phyloP scores from a whole-genome alignment of 2,329 filamentous ascomycete species.

The Emmonsiellopsis sp. region DNA sequence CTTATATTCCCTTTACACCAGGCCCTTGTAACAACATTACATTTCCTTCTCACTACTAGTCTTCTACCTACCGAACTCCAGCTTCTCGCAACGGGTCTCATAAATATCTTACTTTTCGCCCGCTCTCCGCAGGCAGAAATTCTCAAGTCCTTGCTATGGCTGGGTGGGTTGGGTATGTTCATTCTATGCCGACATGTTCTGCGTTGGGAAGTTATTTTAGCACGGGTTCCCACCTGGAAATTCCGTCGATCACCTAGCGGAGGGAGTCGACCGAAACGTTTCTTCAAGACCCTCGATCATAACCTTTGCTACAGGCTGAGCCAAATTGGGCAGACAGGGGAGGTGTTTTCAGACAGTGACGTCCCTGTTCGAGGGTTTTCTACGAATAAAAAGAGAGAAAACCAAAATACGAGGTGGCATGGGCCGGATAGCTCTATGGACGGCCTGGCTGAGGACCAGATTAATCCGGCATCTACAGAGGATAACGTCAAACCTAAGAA shows the following conservation, averaged over 20 bases:
- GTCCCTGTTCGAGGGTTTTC: conserved; percentile 15
- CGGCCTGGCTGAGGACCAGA: too few relatives aligned
- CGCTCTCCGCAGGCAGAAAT: conserved; percentile 75
- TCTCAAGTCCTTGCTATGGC: conserved; percentile 76
- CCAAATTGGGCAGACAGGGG: conserved; percentile 19
- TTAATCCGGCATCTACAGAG: conserved; percentile 12
- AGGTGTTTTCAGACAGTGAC: conserved; percentile 31
- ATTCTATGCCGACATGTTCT: conserved; percentile 65
- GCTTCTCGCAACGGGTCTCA: conserved; percentile 69
- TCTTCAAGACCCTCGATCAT: conserved; percentile 35
- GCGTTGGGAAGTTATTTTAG: conserved; percentile 73
- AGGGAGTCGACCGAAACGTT: conserved; percentile 27
- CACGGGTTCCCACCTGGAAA: conserved; percentile 84
- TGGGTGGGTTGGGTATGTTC: conserved; percentile 69
- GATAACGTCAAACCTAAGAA: conserved; percentile 13
- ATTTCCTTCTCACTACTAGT: conserved; percentile 80
- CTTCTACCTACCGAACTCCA: conserved; percentile 80
- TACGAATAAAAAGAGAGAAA: neutral
- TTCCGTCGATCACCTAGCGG: conserved; percentile 52
- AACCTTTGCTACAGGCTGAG: conserved; percentile 43
- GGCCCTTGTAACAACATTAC: conserved; percentile 61
- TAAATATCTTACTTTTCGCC: conserved; percentile 72
- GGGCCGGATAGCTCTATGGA: neutral
- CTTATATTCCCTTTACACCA: conserved; percentile 78
- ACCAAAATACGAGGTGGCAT: neutral